Conservation (phyloP, 768 basidiomycete genomes). For the Guyanaporus albipodus region DNA sequence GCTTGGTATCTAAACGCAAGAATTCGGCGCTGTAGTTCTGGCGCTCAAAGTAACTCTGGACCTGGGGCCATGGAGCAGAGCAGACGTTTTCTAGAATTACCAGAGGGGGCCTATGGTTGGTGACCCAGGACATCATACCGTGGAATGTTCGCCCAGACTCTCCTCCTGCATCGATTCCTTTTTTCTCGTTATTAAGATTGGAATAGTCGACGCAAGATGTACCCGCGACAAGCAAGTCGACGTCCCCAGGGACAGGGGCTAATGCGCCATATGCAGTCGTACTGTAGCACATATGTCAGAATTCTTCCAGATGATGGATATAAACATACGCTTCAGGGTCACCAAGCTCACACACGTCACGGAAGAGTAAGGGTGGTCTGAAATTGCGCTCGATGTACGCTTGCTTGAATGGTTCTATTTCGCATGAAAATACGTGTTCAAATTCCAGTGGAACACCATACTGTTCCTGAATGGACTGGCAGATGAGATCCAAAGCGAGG, state of each 20-base stretch:
- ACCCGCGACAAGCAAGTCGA: conserved; percentile 87
- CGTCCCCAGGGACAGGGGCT: conserved; percentile 82
- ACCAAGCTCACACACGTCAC: conserved; percentile 90
- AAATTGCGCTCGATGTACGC: conserved; percentile 98
- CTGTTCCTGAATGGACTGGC: conserved; percentile 67
- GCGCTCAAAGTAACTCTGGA: conserved; percentile 70
- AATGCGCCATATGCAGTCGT: conserved; percentile 90
- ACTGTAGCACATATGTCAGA: conserved; percentile 37
- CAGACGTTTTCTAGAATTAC: conserved; percentile 95
- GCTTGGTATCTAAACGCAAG: conserved; percentile 76
- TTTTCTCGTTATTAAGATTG: conserved; percentile 90
- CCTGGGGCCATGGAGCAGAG: conserved; percentile 79
- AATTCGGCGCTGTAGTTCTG: conserved; percentile 72
- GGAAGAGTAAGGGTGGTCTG: conserved; percentile 84
- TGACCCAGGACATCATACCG: conserved; percentile 94
- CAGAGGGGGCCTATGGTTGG: conserved; percentile 80
- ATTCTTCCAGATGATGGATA: neutral
- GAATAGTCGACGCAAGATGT: conserved; percentile 98
- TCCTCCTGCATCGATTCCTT: conserved; percentile 83
- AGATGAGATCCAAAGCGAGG: conserved; percentile 82
- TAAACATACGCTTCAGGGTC: conserved; percentile 65
- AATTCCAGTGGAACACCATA: conserved; percentile 62
- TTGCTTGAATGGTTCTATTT: conserved; percentile 96
- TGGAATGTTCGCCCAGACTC: conserved; percentile 93
- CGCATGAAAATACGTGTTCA: conserved; percentile 94